Conservation (phyloP, 345 rosid genomes). For the Diplotaxis tenuifolia region DNA sequence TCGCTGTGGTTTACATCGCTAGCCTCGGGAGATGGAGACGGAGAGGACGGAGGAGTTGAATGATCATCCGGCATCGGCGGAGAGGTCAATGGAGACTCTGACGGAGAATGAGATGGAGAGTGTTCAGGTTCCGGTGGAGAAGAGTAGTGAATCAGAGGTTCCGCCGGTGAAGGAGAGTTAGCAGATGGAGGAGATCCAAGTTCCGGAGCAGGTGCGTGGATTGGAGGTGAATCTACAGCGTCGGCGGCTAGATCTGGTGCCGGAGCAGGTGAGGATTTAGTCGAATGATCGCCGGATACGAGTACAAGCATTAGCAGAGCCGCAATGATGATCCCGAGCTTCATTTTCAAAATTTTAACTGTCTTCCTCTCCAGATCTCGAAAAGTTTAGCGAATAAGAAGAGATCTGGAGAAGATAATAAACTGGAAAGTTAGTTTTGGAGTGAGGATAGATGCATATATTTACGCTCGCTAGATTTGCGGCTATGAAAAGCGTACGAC, state of each 20-base stretch:
- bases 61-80: conserved; percentile 19
- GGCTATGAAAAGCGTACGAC: conserved; percentile 36
- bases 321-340: conserved; percentile 6
- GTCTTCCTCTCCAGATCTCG: conserved; percentile 12
- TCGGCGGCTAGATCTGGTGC: conserved; percentile 25
- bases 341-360: conserved; percentile 21
- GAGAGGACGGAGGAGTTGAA: neutral
- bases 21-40: conserved; percentile 33
- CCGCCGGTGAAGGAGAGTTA: conserved; percentile 11
- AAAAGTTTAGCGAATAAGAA: neutral
- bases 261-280: conserved; percentile 34
- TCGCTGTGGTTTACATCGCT: conserved; percentile 42
- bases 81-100: conserved; percentile 23
- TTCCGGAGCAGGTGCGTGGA: neutral
- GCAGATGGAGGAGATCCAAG: conserved; percentile 9
- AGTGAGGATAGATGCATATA: neutral
- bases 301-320: conserved; percentile 2
- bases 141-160: conserved; percentile 6
- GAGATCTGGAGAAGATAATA: conserved; percentile 22
- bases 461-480: conserved; percentile 26
- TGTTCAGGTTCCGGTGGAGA: conserved; percentile 32
- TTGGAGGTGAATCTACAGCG: conserved; percentile 25
- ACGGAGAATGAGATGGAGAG: conserved; percentile 32
- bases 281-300: conserved; percentile 19
- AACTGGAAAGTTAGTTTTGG: neutral